phyloP scores from a whole-genome alignment of 371 early-diverging fungal species.

The Apophysomyces elegans region DNA sequence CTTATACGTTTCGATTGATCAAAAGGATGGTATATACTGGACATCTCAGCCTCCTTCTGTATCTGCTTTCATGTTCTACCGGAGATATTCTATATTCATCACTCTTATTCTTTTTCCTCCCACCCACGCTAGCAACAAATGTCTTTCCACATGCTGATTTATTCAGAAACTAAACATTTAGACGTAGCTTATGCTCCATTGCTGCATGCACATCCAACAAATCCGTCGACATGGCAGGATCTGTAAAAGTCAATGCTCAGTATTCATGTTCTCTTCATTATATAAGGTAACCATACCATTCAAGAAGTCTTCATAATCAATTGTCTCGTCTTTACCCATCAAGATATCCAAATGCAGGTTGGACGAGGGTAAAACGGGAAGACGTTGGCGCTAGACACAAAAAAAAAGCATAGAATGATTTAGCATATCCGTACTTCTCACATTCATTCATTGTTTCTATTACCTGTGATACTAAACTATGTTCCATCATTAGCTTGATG shows the following conservation, averaged over 20 bases:
- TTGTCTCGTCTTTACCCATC: constrained; percentile 82
- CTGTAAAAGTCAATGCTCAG: constrained; percentile 32
- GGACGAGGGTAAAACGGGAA: constrained; percentile 72
- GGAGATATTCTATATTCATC: no score
- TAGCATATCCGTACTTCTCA: neutral
- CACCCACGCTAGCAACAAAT: neutral
- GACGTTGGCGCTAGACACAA: constrained; percentile 44
- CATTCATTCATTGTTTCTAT: neutral
- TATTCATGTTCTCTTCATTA: neutral
- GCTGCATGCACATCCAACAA: constrained; percentile 65
- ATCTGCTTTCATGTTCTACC: no score
- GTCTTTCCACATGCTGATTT: neutral
- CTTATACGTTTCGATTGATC: no score
- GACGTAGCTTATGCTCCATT: constrained; percentile 66
- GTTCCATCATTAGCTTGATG: constrained; percentile 90
- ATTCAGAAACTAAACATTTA: constrained; percentile 30
- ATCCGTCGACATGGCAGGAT: constrained; percentile 64
- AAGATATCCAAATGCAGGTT: constrained; percentile 87
- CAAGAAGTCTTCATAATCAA: constrained; percentile 91
- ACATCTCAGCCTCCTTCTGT: no score
- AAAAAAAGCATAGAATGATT: neutral
- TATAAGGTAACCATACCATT: constrained; percentile 55
- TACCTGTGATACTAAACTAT: constrained; percentile 73
- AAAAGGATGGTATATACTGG: no score
- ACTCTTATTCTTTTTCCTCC: no score